Percentiles rank a stretch among this genome's conserved stretches.
These are phyloP conservation scores for Mortierella sp. DNA, from an alignment of 371 early-diverging fungal genomes.

Conservation along the genomic window DNA sequence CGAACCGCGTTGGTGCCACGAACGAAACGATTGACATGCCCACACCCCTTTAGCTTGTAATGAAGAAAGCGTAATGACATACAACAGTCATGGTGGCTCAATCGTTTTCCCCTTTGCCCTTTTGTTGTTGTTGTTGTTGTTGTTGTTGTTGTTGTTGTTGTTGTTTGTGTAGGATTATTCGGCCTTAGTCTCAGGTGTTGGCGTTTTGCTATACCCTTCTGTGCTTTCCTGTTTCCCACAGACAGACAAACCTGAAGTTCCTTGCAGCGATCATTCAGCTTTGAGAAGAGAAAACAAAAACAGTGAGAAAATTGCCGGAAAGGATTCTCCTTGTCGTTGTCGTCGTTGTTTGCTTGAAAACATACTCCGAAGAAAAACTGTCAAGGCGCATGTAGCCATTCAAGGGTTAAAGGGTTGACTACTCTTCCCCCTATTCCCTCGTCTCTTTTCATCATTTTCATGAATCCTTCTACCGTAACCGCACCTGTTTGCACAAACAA, in stretches of 20 bases:
- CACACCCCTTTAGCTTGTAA: background rate
- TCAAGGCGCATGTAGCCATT: background rate
- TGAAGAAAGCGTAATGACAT: background rate
- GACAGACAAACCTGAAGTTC: slow-evolving; percentile 1
- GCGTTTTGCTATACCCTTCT: background rate
- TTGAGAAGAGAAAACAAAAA: background rate
- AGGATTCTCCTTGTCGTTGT: background rate
- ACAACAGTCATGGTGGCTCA: background rate
- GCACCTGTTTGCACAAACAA: no score
- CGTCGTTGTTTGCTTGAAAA: background rate
- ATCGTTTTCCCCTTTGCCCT: background rate
- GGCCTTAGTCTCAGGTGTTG: background rate
- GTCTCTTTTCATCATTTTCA: no score
- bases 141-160: background rate
- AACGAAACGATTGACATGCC: background rate
- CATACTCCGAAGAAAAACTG: background rate
- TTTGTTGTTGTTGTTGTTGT: background rate
- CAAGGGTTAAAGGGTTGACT: background rate
- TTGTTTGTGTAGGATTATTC: background rate
- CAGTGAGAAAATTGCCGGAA: background rate
- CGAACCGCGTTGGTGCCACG: background rate
- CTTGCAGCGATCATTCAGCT: background rate
- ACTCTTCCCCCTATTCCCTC: no score
- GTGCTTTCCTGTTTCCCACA: background rate
- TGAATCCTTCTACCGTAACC: no score